These are phyloP conservation scores for Penicillium cinerascens DNA, from an alignment of 495 filamentous ascomycete genomes.

Conservation along the genomic window DNA sequence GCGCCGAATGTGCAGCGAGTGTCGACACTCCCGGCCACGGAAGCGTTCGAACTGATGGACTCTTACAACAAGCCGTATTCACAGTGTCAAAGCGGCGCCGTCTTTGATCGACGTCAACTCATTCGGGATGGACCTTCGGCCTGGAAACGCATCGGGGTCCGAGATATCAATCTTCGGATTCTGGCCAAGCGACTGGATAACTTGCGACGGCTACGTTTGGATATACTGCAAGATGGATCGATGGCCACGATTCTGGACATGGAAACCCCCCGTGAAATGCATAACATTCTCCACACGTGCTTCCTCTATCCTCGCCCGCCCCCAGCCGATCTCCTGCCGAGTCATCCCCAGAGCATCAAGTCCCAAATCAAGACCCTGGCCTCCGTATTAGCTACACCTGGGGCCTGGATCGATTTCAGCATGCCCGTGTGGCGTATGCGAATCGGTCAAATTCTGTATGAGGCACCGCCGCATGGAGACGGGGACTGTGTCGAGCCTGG, in stretches of 20 bases:
- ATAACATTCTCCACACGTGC: constrained; percentile 42
- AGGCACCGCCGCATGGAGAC: constrained; percentile 46
- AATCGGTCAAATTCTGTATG: constrained; percentile 81
- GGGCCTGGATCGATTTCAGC: constrained; percentile 74
- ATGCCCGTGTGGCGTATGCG: constrained; percentile 75
- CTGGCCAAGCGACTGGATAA: constrained; percentile 43
- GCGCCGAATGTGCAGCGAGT: constrained; percentile 32
- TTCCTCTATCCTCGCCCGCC: constrained; percentile 39
- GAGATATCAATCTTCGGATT: constrained; percentile 31
- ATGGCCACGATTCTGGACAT: constrained; percentile 41
- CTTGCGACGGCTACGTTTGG: constrained; percentile 38
- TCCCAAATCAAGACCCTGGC: constrained; percentile 51
- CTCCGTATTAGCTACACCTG: constrained; percentile 41
- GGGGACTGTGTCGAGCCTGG: constrained; percentile 46
- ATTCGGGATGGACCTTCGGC: constrained; percentile 32
- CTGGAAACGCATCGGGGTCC: constrained; percentile 44
- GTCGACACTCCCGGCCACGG: constrained; percentile 26
- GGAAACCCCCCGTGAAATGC: constrained; percentile 41
- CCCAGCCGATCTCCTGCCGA: constrained; percentile 16
- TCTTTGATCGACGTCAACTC: constrained; percentile 34
- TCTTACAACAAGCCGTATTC: constrained; percentile 33
- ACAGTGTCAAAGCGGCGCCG: constrained; percentile 29
- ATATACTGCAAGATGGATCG: constrained; percentile 30
- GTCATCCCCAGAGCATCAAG: constrained; percentile 40
- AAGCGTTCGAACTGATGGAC: constrained; percentile 39